Conservation (phyloP, 768 basidiomycete genomes). For the Fibroporia radiculosa region DNA sequence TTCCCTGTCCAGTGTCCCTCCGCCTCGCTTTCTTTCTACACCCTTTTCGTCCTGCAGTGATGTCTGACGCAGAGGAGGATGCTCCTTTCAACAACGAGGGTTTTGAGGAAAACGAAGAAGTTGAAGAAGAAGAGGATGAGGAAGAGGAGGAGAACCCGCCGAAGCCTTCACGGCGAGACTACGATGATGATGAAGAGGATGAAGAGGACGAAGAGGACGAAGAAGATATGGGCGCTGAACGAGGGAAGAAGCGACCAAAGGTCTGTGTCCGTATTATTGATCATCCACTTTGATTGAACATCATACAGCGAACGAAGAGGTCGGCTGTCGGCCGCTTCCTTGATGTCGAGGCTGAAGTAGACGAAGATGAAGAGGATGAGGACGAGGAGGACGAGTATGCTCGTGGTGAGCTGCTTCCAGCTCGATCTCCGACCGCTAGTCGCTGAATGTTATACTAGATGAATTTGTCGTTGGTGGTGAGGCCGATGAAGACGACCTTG, state of each 20-base stretch:
- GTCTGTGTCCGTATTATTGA: constrained; percentile 25
- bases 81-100: constrained; percentile 16
- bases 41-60: background rate
- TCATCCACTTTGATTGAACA: constrained; percentile 5
- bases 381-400: constrained; percentile 79
- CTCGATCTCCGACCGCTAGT: no score
- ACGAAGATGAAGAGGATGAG: constrained; percentile 94
- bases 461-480: constrained; percentile 60
- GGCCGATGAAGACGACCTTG: constrained; percentile 54
- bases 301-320: constrained; percentile 54
- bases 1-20: background rate
- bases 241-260: constrained; percentile 55
- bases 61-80: constrained; percentile 23
- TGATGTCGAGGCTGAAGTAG: constrained; percentile 94
- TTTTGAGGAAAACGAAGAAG: constrained; percentile 23
- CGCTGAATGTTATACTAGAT: constrained; percentile 35
- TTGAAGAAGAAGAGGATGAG: constrained; percentile 29
- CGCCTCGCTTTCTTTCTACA: background rate
- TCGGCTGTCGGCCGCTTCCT: constrained; percentile 72
- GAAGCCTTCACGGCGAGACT: constrained; percentile 31
- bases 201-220: constrained; percentile 44
- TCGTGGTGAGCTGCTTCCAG: constrained; percentile 24
- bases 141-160: constrained; percentile 32
- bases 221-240: constrained; percentile 37
- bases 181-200: constrained; percentile 32